A percentile compares a stretch with the other conserved stretches of the same genome.
Evolutionary conservation across 1,284 basidiomycete species (phyloP).

Genomic region (Stereum hirsutum): DNA sequence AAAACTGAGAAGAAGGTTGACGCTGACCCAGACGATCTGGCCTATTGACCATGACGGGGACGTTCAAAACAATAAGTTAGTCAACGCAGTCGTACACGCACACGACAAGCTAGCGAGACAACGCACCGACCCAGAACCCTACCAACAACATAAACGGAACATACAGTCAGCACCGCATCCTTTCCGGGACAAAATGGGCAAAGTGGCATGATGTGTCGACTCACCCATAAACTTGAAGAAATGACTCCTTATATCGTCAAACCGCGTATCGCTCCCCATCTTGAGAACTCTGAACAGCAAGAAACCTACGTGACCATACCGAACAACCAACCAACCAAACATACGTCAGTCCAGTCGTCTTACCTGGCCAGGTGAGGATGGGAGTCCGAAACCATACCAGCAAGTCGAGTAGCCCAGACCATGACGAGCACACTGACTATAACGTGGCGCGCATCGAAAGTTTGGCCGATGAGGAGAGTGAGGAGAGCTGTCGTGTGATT

Average conservation of each 20-base stretch:
- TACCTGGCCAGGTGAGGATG: not conserved
- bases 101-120: too few relatives aligned
- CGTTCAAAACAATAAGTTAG: too few relatives aligned
- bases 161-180: not conserved
- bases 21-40: conserved; percentile 45
- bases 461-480: conserved; percentile 42
- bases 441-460: conserved; percentile 54
- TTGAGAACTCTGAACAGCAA: conserved; percentile 60
- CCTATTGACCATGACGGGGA: too few relatives aligned
- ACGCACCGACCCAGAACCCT: conserved; percentile 43
- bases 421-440: conserved; percentile 50
- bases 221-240: conserved; percentile 60
- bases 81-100: too few relatives aligned
- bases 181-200: conserved; percentile 52
- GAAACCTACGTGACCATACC: conserved; percentile 32
- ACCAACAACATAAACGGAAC: conserved; percentile 11
- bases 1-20: not conserved
- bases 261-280: conserved; percentile 54
- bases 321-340: not conserved
- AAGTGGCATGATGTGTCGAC: conserved; percentile 39
- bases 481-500: conserved; percentile 33
- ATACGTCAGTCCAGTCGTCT: not conserved
- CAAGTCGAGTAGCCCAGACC: conserved; percentile 53
- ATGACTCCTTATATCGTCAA: conserved; percentile 57
- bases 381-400: conserved; percentile 22